Evolutionary conservation across 805 yeast species (phyloP), one percentile per base, ranked within the genome.

Genomic region (Kuraishia cidri): DNA sequence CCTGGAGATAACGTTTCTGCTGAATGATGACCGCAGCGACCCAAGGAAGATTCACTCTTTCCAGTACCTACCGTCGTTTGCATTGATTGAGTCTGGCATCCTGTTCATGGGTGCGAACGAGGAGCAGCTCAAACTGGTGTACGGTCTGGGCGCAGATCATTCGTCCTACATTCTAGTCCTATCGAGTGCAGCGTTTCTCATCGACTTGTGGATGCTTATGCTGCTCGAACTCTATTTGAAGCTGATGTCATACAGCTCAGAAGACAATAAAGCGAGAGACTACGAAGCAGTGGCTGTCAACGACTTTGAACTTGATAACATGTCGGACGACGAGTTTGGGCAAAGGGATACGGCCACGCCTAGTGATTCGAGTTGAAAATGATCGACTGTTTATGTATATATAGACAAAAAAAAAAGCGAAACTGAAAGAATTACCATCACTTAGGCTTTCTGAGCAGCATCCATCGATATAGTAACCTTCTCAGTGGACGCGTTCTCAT

Each of bases 61-160:
- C 63, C 97, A 90, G 57, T 83, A 83, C 51, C 47, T 87, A n/a
- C 79, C 97, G 2, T 81, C 96, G 2, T 75, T 86, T 52, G 72
- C 86, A 34, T 62, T 90, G 32, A 71, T 86, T 3, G 72, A 83
- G 41, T 62, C 90, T 1, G 97, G 97, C 1, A 54, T 81, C 6
- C 48, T 84, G 40, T 90, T 90, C 52, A 88, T 88, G 96, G 75
- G 84, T 18, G 97, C 97, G 15, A 88, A 71, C 40, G 96, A 88
- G 51, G 95, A 90, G 52, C 95, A 88, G 50, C 62, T 90, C 45
- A 56, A 57, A 7, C 60, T 85, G 37, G 85, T 88, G 2, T 58
- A 75, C 33, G 76, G 75, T 42, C 64, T 83, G 43, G 84, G 86
- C 2, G 80, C 95, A 4, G 95, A 84, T 55, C 92, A 83, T 45